phyloP scores from a whole-genome alignment of 495 filamentous ascomycete species.

The Penicillium herquei region DNA sequence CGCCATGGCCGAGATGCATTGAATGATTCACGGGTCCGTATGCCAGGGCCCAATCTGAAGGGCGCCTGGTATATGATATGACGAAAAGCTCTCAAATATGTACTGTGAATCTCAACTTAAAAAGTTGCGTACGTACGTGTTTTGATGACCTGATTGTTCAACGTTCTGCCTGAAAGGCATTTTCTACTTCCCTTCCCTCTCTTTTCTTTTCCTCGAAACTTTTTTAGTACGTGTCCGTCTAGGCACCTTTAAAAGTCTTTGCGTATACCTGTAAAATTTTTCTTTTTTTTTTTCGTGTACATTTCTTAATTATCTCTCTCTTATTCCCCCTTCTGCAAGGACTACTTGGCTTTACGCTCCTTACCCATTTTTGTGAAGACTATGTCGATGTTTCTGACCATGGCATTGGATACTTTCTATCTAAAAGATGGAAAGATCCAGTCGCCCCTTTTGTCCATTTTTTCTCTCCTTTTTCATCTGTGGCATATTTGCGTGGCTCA shows the following conservation, averaged over 20 bases:
- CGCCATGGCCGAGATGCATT: conserved; percentile 29
- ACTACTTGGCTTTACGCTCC: background rate
- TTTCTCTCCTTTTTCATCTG: conserved; percentile 20
- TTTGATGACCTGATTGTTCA: conserved; percentile 5
- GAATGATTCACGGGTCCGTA: background rate
- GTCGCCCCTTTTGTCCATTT: conserved; percentile 4
- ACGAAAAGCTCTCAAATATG: background rate
- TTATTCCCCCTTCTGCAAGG: conserved; percentile 8
- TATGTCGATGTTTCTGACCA: conserved; percentile 19
- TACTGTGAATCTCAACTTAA: background rate
- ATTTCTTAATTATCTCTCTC: conserved; percentile 12
- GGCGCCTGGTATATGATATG: no score
- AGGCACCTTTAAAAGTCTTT: conserved; percentile 17
- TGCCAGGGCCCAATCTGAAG: no score
- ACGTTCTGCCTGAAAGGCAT: conserved; percentile 9
- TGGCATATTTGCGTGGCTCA: conserved; percentile 30
- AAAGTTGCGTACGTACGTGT: conserved; percentile 2
- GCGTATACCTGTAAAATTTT: conserved; percentile 25
- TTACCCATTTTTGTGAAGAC: conserved; percentile 12
- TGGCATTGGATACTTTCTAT: no score
- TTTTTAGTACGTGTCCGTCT: conserved; percentile 5
- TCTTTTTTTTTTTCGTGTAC: conserved; percentile 21
- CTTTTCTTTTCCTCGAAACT: conserved; percentile 1
- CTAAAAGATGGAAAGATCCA: no score
- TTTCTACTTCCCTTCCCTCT: conserved; percentile 9